Evolutionary conservation across 1,284 basidiomycete genomes (phyloP).

Genomic region (Tilletiopsis washingtonensis): DNA sequence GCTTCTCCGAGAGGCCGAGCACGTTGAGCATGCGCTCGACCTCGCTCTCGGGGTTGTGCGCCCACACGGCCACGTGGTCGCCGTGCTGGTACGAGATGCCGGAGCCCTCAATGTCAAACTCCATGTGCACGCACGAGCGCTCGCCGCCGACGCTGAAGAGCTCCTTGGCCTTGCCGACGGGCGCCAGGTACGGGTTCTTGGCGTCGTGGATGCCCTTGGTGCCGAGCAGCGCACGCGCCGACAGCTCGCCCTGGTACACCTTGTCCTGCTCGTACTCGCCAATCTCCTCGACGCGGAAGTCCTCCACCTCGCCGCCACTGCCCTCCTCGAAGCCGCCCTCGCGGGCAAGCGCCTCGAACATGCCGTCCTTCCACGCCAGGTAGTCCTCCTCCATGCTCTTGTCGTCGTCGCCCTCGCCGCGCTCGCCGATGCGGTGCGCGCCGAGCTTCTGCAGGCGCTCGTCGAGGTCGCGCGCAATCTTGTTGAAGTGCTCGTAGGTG

Average conservation of each 20-base stretch:
- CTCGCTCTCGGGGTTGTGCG: constrained; percentile 82
- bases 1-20: constrained; percentile 65
- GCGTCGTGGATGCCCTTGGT: constrained; percentile 90
- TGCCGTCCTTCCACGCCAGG: constrained; percentile 96
- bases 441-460: constrained; percentile 67
- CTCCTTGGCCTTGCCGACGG: constrained; percentile 68
- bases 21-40: constrained; percentile 79
- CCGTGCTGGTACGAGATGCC: constrained; percentile 98
- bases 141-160: constrained; percentile 69
- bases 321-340: constrained; percentile 87
- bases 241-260: constrained; percentile 45
- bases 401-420: constrained; percentile 95
- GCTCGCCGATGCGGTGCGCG: constrained; percentile 74
- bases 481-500: constrained; percentile 74
- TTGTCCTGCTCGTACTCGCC: constrained; percentile 22
- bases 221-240: constrained; percentile 64
- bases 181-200: constrained; percentile 91
- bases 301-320: constrained; percentile 85
- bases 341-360: constrained; percentile 81
- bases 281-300: constrained; percentile 84
- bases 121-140: constrained; percentile 90
- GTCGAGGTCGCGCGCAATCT: constrained; percentile 75
- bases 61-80: constrained; percentile 96
- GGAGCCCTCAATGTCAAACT: constrained; percentile 87
- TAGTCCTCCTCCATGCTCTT: constrained; percentile 99